Evolutionary conservation across 805 yeast genomes (phyloP), one percentile per base, ranked within the genome.

Genomic region (Candida maltosa): DNA sequence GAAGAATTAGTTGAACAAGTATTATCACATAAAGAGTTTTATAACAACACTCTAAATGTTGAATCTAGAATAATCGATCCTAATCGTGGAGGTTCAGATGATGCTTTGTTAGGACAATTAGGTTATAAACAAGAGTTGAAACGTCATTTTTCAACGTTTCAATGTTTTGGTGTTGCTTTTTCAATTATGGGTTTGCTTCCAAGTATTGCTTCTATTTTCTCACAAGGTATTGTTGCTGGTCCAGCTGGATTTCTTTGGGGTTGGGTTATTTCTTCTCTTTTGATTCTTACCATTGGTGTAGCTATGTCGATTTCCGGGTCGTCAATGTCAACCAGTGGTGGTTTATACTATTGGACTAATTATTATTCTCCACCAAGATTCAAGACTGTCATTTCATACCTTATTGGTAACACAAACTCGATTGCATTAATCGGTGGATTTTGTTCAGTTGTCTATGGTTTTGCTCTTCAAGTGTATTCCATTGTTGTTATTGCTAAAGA

Each of bases 131-230:
- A 54, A 23, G 65, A 59, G 32, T 47, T 59, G 42, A 51, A 46
- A 33, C 46, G 65, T 31, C 48, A 44, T 8, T 59, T 51, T 34
- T 45, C 54, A 6, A 51, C 60, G 4, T 16, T 58, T 14, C 64
- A 58, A 38, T 62, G 56, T 19, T 58, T 59, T 38, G 65, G 63
- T 2, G 56, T 58, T 24, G 62, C 65, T 2, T 59, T 57, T 29
- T 51, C 60, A 17, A 59, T 58, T 32, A 59, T 59, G 65, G 64
- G 63, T 6, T 41, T 59, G 22, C 47, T 59, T 15, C 65, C 65
- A 5, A 48, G 56, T 21, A 52, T 57, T 8, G 53, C 62, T 1
- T 51, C 59, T 6, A 49, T 49, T 16, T 34, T 52, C 15, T 52
- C 49, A 9, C 41, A 42, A 5, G 60, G 55, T 3, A 44, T 58